A percentile compares a stretch with the other conserved stretches of the same genome.
These are phyloP conservation scores for Malus orientalis DNA, from an alignment of 306 rosid species.

Conservation along the genomic window DNA sequence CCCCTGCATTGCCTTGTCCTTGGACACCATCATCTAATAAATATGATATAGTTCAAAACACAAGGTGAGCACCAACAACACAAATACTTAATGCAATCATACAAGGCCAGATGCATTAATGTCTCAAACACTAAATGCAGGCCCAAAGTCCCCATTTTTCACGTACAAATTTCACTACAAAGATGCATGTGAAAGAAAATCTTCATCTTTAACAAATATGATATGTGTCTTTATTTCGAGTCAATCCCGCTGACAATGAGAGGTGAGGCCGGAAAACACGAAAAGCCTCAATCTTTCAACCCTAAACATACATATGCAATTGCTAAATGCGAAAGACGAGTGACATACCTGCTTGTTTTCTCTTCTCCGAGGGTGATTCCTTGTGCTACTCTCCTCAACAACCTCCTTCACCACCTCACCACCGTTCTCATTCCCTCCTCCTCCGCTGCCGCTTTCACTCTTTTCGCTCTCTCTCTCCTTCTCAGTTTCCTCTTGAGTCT, in stretches of 20 bases:
- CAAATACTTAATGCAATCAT: not conserved
- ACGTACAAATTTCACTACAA: not conserved
- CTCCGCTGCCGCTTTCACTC: constrained; percentile 19
- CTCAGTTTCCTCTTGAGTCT: constrained; percentile 5
- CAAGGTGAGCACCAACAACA: constrained; percentile 15
- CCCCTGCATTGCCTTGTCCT: constrained; percentile 1
- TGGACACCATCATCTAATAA: constrained; percentile 33
- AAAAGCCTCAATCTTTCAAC: not conserved
- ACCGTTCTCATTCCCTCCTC: constrained; percentile 31
- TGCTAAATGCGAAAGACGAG: no score
- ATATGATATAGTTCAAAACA: constrained; percentile 14
- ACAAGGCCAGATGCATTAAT: not conserved
- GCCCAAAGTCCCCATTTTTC: not conserved
- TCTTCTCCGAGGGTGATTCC: constrained; percentile 60
- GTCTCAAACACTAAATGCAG: not conserved
- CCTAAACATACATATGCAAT: not conserved
- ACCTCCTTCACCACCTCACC: constrained; percentile 13
- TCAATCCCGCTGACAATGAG: not conserved
- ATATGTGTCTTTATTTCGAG: not conserved
- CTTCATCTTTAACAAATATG: not conserved
- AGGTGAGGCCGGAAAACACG: no score
- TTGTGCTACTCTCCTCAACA: not conserved
- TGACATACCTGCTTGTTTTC: constrained; percentile 1
- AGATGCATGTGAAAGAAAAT: not conserved
- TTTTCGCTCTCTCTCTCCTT: constrained; percentile 18